phyloP scores from a whole-genome alignment of 441 rosid species.

The Euphorbia schlechtendalii region DNA sequence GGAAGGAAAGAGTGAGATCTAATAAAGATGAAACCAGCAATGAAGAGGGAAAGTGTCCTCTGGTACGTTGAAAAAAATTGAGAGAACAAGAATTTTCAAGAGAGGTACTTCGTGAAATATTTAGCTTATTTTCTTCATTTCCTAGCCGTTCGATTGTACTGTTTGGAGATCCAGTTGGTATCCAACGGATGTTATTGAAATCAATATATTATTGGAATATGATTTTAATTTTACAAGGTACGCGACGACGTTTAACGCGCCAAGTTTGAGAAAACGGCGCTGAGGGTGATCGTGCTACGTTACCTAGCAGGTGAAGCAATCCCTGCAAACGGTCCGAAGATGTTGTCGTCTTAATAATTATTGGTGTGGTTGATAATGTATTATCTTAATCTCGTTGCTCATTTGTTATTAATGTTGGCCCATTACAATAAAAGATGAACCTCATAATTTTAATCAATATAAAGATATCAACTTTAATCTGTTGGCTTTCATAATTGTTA shows the following conservation, averaged over 20 bases:
- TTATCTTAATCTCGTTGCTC: too few relatives aligned
- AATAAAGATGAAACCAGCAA: conserved; percentile 23
- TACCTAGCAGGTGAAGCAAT: background rate
- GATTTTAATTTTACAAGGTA: too few relatives aligned
- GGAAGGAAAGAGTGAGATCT: conserved; percentile 27
- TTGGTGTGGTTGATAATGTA: background rate
- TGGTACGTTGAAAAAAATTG: conserved; percentile 21
- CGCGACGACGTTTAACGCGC: background rate
- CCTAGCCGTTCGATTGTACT: conserved; percentile 26
- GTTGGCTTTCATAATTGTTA: background rate
- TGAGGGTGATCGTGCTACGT: background rate
- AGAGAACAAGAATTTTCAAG: background rate
- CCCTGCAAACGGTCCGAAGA: background rate
- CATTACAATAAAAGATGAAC: background rate
- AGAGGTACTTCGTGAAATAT: background rate
- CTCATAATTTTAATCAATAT: background rate
- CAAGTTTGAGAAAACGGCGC: background rate
- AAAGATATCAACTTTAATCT: background rate
- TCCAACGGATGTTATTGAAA: too few relatives aligned
- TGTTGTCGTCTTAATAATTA: background rate
- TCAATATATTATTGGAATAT: too few relatives aligned
- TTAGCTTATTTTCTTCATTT: conserved; percentile 10
- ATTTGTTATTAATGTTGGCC: background rate
- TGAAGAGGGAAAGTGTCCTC: conserved; percentile 16
- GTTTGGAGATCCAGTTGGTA: too few relatives aligned